Evolutionary conservation across 345 rosid genomes (phyloP).

Genomic region (Trapa incisa): DNA sequence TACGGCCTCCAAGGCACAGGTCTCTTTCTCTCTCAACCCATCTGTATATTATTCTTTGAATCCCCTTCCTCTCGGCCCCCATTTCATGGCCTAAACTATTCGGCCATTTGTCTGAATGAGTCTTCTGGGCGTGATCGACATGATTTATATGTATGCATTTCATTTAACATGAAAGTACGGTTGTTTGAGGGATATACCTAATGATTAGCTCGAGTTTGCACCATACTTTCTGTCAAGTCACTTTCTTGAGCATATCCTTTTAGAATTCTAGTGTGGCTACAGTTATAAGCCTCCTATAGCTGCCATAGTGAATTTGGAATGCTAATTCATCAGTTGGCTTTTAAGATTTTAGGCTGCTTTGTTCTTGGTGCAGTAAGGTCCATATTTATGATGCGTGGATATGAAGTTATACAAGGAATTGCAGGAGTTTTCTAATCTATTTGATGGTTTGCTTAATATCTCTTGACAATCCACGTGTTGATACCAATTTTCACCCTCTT

Average conservation of each 20-base stretch:
- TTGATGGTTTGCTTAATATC: neutral
- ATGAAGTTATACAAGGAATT: neutral
- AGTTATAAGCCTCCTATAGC: neutral
- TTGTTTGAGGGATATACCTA: neutral
- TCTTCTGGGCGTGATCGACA: neutral
- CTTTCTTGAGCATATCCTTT: neutral
- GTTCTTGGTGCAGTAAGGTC: neutral
- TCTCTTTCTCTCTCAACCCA: conserved; percentile 11
- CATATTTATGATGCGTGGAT: neutral
- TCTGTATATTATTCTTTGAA: neutral
- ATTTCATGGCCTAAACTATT: neutral
- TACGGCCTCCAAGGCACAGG: conserved; percentile 90
- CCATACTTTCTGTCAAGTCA: neutral
- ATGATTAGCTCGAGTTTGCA: neutral
- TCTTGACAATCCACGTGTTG: neutral
- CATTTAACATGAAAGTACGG: neutral
- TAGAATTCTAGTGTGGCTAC: neutral
- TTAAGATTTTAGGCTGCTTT: neutral
- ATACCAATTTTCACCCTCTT: neutral
- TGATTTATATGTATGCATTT: neutral
- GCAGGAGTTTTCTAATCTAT: neutral
- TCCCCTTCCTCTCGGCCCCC: too few relatives aligned
- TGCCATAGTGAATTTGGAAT: neutral
- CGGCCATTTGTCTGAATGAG: neutral
- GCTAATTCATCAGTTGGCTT: neutral